These are phyloP conservation scores for Nemania sp. DNA, from an alignment of 2,329 filamentous ascomycete genomes.

Conservation along the genomic window DNA sequence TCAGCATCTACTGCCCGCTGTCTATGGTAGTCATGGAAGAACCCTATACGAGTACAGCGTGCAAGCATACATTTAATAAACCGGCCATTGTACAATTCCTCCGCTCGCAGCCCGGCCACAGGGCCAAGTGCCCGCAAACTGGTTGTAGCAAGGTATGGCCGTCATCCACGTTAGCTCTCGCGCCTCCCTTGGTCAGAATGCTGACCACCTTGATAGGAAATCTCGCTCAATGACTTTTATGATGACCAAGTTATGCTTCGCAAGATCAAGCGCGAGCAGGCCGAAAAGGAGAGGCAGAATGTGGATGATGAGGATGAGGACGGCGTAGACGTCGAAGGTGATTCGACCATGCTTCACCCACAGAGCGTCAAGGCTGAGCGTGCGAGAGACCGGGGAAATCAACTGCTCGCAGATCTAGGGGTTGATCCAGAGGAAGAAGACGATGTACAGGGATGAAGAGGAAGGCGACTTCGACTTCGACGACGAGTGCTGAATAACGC, in stretches of 20 bases:
- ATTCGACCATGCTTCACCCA: conserved; percentile 29
- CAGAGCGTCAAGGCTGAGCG: conserved; percentile 32
- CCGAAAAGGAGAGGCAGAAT: conserved; percentile 49
- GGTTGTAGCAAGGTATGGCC: conserved; percentile 63
- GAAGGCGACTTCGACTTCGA: neutral
- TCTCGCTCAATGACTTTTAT: conserved; percentile 58
- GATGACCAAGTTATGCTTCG: conserved; percentile 61
- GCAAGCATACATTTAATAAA: conserved; percentile 75
- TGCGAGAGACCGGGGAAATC: conserved; percentile 25
- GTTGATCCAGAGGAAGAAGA: conserved; percentile 11
- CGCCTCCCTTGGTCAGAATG: neutral
- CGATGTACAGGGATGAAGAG: neutral
- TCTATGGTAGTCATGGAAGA: conserved; percentile 67
- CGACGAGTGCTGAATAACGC: neutral
- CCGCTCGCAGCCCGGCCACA: conserved; percentile 36
- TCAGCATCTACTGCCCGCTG: conserved; percentile 71
- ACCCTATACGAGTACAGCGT: conserved; percentile 68
- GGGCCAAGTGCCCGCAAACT: conserved; percentile 64
- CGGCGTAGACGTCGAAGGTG: conserved; percentile 37
- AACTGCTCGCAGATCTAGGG: conserved; percentile 21
- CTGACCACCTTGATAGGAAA: conserved; percentile 46
- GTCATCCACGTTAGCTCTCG: neutral
- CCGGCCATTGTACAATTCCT: conserved; percentile 62
- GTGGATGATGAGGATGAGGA: conserved; percentile 48
- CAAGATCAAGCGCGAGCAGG: conserved; percentile 57